Percentiles rank a stretch among this genome's conserved stretches.
Evolutionary conservation across 2,329 filamentous ascomycete species (phyloP).

Genomic region (Herpotrichia juniperi): DNA sequence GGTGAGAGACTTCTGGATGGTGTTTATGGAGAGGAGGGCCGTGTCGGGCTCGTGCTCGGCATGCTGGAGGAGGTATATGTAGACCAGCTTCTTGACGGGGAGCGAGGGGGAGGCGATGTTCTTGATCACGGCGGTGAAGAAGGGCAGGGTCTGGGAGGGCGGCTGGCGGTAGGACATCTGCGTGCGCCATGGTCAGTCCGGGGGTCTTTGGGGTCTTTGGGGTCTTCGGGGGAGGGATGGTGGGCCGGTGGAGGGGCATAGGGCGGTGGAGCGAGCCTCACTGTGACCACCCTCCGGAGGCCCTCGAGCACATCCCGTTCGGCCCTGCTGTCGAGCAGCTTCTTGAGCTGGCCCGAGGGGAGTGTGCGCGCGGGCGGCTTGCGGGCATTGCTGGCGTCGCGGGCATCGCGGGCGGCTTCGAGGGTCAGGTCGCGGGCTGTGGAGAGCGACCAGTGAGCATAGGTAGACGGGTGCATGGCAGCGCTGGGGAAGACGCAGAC

Average conservation of each 20-base stretch:
- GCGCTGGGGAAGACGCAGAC: conserved; percentile 18
- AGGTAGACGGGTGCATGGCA: conserved; percentile 45
- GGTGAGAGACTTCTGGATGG: conserved; percentile 95
- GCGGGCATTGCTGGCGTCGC: conserved; percentile 72
- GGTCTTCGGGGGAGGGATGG: neutral
- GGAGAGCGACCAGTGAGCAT: conserved; percentile 47
- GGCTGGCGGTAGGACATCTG: conserved; percentile 97
- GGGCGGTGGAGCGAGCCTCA: conserved; percentile 51
- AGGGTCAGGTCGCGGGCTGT: conserved; percentile 94
- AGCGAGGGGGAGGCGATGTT: conserved; percentile 94
- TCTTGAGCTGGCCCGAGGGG: conserved; percentile 86
- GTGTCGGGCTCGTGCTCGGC: conserved; percentile 96
- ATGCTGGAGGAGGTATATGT: conserved; percentile 97
- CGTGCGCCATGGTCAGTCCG: neutral
- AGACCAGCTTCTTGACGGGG: conserved; percentile 97
- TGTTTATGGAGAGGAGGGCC: conserved; percentile 95
- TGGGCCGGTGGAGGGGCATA: neutral
- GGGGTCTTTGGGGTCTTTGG: conserved; percentile 13
- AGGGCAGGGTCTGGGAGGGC: conserved; percentile 69
- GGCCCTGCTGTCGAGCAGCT: conserved; percentile 89
- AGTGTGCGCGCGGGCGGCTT: conserved; percentile 67
- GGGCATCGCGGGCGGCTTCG: conserved; percentile 86
- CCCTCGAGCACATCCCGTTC: conserved; percentile 94
- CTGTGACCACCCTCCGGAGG: conserved; percentile 83
- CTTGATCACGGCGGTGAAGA: conserved; percentile 98